These are phyloP conservation scores for Coriaria nepalensis DNA, from an alignment of 306 rosid genomes.

Conservation along the genomic window DNA sequence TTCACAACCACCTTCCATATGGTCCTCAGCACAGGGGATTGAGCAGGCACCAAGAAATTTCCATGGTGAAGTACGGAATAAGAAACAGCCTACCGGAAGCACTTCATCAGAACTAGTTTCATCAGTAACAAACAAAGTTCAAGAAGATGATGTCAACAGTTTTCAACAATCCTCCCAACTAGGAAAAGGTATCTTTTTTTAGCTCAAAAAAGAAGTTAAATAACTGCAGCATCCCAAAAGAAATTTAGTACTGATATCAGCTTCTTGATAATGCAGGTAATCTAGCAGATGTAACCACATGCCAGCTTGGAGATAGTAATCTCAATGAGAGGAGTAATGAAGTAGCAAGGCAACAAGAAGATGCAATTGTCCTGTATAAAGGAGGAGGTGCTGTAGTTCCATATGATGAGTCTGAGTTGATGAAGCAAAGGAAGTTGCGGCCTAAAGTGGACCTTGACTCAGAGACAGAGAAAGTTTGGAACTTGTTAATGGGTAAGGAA, in stretches of 20 bases:
- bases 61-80: not conserved
- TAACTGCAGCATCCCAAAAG: not conserved
- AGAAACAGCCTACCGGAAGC: conserved; percentile 9
- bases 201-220: not conserved
- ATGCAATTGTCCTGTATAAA: conserved; percentile 56
- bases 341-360: conserved; percentile 24
- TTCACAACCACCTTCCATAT: conserved; percentile 9
- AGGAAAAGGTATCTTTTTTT: conserved; percentile 15
- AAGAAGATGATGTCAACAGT: conserved; percentile 5
- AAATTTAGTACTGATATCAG: conserved; percentile 3
- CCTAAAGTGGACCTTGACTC: conserved; percentile 86
- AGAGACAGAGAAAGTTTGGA: conserved; percentile 85
- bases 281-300: conserved; percentile 29
- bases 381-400: conserved; percentile 57
- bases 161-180: conserved; percentile 10
- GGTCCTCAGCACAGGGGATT: conserved; percentile 13
- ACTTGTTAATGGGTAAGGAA: conserved; percentile 74
- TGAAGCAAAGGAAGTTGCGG: conserved; percentile 45
- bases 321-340: conserved; percentile 28
- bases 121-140: conserved; percentile 9
- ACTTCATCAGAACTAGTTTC: conserved; percentile 5
- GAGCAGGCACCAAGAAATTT: conserved; percentile 13
- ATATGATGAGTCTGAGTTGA: conserved; percentile 23
- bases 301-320: conserved; percentile 29
- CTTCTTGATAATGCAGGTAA: conserved; percentile 39